Evolutionary conservation across 495 filamentous ascomycete genomes (phyloP).

Genomic region (Xylaria flabelliformis): DNA sequence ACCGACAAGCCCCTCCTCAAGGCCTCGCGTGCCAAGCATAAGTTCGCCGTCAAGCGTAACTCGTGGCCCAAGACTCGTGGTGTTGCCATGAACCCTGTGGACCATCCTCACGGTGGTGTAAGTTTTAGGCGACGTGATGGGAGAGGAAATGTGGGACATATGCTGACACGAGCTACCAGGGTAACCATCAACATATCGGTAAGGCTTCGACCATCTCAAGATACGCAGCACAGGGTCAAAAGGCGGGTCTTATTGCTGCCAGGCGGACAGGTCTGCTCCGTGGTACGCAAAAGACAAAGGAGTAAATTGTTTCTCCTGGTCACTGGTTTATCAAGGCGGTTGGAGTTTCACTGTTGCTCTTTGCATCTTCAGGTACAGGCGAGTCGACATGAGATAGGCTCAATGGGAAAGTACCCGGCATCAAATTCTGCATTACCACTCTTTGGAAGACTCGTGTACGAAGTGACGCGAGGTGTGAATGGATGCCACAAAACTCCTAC

Average conservation of each 20-base stretch:
- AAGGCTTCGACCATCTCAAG: conserved; percentile 99
- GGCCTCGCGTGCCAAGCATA: conserved; percentile 98
- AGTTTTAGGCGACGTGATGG: conserved; percentile 32
- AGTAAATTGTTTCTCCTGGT: conserved; percentile 64
- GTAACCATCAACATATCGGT: conserved; percentile 99
- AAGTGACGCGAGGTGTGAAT: conserved; percentile 29
- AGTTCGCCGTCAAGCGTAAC: conserved; percentile 99
- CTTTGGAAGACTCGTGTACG: conserved; percentile 17
- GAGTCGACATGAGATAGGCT: conserved; percentile 48
- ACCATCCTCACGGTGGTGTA: conserved; percentile 96
- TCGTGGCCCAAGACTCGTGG: conserved; percentile 99
- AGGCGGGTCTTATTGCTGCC: conserved; percentile 99
- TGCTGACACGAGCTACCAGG: conserved; percentile 59
- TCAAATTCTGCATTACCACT: conserved; percentile 38
- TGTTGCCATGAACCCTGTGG: conserved; percentile 99
- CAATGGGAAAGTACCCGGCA: conserved; percentile 47
- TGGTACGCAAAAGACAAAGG: conserved; percentile 99
- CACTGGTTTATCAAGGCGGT: conserved; percentile 60
- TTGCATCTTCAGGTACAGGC: conserved; percentile 62
- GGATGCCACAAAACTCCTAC: conserved; percentile 13
- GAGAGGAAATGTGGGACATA: neutral
- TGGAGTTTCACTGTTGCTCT: conserved; percentile 62
- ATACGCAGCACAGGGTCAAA: conserved; percentile 97
- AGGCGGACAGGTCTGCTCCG: conserved; percentile 98
- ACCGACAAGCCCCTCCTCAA: conserved; percentile 99